These are phyloP conservation scores for Solanum clarkiae DNA, from an alignment of 257 asterid species.

Conservation along the genomic window DNA sequence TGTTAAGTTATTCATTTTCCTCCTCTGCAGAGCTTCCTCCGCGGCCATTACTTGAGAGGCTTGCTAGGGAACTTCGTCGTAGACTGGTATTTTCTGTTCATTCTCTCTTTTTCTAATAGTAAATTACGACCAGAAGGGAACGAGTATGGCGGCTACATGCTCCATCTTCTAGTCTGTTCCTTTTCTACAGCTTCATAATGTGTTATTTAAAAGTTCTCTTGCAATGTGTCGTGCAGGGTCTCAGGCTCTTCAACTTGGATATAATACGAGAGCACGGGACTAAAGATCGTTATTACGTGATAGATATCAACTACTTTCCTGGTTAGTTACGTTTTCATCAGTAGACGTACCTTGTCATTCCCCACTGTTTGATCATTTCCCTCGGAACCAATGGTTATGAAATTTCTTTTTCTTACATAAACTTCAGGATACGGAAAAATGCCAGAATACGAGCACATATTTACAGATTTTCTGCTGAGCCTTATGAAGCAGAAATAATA, in stretches of 20 bases:
- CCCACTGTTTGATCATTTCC: background rate
- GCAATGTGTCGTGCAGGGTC: conserved; percentile 40
- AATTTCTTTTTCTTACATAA: background rate
- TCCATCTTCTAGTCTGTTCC: background rate
- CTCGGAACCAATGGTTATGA: background rate
- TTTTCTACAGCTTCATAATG: background rate
- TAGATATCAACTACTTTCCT: conserved; percentile 91
- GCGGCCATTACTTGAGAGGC: conserved; percentile 73
- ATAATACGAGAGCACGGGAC: conserved; percentile 83
- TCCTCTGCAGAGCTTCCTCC: conserved; percentile 80
- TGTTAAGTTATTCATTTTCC: background rate
- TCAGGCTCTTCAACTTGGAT: conserved; percentile 83
- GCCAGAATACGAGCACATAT: conserved; percentile 82
- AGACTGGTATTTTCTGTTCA: conserved; percentile 43
- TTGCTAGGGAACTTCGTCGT: conserved; percentile 73
- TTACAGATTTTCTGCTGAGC: conserved; percentile 76
- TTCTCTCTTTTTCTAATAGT: background rate
- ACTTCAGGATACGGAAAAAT: conserved; percentile 76
- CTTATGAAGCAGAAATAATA: conserved; percentile 37
- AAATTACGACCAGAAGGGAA: background rate
- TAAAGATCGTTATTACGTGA: conserved; percentile 60
- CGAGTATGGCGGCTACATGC: background rate
- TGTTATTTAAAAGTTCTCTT: background rate
- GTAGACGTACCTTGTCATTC: background rate
- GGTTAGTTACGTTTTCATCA: conserved; percentile 24